Evolutionary conservation across 2,329 filamentous ascomycete genomes (phyloP).

Genomic region (Talaromyces sp.): DNA sequence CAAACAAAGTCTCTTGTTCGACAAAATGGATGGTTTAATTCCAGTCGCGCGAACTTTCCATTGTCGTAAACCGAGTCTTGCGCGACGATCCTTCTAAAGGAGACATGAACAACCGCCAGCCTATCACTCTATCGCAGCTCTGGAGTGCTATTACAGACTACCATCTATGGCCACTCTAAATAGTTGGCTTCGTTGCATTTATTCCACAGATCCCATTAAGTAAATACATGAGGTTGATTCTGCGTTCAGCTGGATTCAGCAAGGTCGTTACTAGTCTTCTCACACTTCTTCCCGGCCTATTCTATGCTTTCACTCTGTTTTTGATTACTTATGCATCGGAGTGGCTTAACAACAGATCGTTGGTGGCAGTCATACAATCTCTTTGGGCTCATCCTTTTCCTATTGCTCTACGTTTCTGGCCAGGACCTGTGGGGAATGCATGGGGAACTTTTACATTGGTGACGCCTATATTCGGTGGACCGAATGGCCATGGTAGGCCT

Average conservation of each 20-base stretch:
- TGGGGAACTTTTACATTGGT: conserved; percentile 54
- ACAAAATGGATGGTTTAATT: conserved; percentile 36
- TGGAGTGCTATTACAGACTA: conserved; percentile 51
- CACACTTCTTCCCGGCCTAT: conserved; percentile 55
- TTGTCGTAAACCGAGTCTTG: conserved; percentile 61
- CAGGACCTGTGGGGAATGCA: conserved; percentile 41
- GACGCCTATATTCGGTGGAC: conserved; percentile 53
- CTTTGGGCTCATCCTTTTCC: conserved; percentile 53
- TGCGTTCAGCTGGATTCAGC: conserved; percentile 53
- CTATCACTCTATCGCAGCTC: conserved; percentile 44
- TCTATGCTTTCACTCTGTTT: conserved; percentile 57
- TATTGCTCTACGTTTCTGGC: conserved; percentile 50
- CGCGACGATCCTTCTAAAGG: conserved; percentile 53
- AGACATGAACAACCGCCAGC: conserved; percentile 55
- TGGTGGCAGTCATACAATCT: conserved; percentile 52
- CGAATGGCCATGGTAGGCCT: conserved; percentile 53
- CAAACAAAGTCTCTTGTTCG: conserved; percentile 37
- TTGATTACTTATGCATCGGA: conserved; percentile 43
- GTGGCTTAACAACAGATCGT: conserved; percentile 50
- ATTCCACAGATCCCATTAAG: conserved; percentile 35
- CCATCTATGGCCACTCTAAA: conserved; percentile 46
- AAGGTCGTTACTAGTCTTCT: conserved; percentile 51
- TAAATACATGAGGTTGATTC: conserved; percentile 38
- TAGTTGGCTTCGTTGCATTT: conserved; percentile 40
- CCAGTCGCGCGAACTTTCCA: conserved; percentile 53